Evolutionary conservation across 371 early-diverging fungal genomes (phyloP).

Genomic region (Mucor sp.): DNA sequence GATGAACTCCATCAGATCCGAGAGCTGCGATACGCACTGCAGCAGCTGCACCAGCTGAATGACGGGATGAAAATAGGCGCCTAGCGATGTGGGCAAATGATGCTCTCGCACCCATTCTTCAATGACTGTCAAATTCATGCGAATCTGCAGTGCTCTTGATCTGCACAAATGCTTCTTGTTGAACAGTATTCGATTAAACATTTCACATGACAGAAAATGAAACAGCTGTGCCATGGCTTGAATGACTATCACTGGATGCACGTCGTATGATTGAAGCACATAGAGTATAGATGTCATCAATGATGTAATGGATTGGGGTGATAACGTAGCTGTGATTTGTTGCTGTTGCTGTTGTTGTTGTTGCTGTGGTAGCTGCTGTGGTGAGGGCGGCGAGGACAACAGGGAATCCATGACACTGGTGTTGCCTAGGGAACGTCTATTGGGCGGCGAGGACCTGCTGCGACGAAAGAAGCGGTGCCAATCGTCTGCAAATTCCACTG

Average conservation of each 20-base stretch:
- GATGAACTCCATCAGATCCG: conserved; percentile 69
- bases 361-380: background rate
- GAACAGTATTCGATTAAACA: conserved; percentile 83
- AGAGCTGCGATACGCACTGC: conserved; percentile 75
- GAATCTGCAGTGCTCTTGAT: conserved; percentile 81
- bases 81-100: conserved; percentile 40
- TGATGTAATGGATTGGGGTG: conserved; percentile 67
- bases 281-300: conserved; percentile 63
- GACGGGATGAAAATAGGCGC: conserved; percentile 58
- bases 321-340: conserved; percentile 11
- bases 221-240: conserved; percentile 75
- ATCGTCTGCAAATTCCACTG: conserved; percentile 68
- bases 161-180: conserved; percentile 76
- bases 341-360: background rate
- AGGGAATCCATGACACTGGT: background rate
- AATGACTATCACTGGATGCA: conserved; percentile 73
- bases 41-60: conserved; percentile 84
- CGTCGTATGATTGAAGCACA: conserved; percentile 60
- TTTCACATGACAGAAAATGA: conserved; percentile 71
- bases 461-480: conserved; percentile 46
- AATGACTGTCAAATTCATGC: conserved; percentile 77
- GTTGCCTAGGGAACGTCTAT: background rate
- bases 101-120: conserved; percentile 84
- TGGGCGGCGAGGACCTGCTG: conserved; percentile 1
- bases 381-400: background rate